Base-by-base conservation (phyloP, 805 yeast genomes). In the Spathaspora sp. region DNA sequence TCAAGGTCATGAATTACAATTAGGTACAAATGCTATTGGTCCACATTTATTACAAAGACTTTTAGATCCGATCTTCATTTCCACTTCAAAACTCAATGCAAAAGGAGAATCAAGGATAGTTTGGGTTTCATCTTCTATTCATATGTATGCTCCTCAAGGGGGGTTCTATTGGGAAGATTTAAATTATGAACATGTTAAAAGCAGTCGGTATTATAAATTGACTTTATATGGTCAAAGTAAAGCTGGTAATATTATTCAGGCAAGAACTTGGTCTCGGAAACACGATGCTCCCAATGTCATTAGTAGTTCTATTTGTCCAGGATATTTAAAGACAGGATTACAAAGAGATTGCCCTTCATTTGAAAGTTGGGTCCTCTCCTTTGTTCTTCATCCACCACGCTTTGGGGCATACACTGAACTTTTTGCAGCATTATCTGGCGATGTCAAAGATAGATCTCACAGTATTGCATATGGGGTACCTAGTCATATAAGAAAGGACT, bases 321-420 rank as follows among this genome's bases (percentile, higher is more conserved):
- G 81, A 0, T 49, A 58, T 17, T 59, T 76, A 44, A 52, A 55
- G 35, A 60, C 76, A 0, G 75, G 73, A 5, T 57, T 76, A 29
- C 58, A 58, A 40, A 67, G 76, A 51, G 58, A 11, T 49, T 17
- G 28, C 29, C n/a, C 17, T 11, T 40, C 38, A 5, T 23, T 20
- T 51, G n/a, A 47, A 54, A n/a, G 31, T 17, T 12, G 26, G 11
- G 20, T 32, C 1, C 23, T 42, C 12, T 46, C 40, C 14, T 54
- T 59, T 17, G 56, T 57, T 14, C 54, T 64, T 18, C 46, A 61
- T 46, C 60, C 60, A 8, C 46, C 66, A 4, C 55, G 56, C 35
- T 66, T 67, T 44, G 83, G 82, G 10, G 77, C 81, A 1, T 67
- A 71, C 49, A 59, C 81, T 14, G 79, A 54, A 59, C 76, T 19